Conservation (phyloP, 371 early-diverging fungal genomes). For the Nematocida parisii region DNA sequence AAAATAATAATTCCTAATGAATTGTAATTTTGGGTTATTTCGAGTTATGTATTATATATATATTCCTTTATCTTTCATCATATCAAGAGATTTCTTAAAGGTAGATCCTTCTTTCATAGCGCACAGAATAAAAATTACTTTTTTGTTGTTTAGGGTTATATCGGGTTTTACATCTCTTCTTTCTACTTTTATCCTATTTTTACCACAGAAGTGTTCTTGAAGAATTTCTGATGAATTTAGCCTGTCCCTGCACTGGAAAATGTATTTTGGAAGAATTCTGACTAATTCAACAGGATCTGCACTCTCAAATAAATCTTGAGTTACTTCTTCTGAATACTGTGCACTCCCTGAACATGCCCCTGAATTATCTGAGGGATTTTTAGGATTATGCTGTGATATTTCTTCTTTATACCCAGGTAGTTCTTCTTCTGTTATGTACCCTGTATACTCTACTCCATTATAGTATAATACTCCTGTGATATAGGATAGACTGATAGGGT, state of each 20-base stretch:
- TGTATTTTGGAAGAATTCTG: neutral
- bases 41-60: no score
- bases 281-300: no score
- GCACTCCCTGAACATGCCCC: no score
- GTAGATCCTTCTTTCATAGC: constrained; percentile 19
- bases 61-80: neutral
- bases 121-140: constrained; percentile 26
- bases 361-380: no score
- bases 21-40: no score
- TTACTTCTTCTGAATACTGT: no score
- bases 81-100: constrained; percentile 11
- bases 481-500: constrained; percentile 11
- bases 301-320: neutral
- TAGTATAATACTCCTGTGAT: constrained; percentile 12
- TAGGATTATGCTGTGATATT: no score
- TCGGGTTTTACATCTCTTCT: constrained; percentile 7
- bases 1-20: no score
- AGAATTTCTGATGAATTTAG: constrained; percentile 11
- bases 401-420: neutral
- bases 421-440: constrained; percentile 50
- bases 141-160: neutral
- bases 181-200: constrained; percentile 3
- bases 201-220: constrained; percentile 20
- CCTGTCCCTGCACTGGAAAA: no score
- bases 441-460: constrained; percentile 23